phyloP scores from a whole-genome alignment of 768 basidiomycete species.

The Zangia roseola region DNA sequence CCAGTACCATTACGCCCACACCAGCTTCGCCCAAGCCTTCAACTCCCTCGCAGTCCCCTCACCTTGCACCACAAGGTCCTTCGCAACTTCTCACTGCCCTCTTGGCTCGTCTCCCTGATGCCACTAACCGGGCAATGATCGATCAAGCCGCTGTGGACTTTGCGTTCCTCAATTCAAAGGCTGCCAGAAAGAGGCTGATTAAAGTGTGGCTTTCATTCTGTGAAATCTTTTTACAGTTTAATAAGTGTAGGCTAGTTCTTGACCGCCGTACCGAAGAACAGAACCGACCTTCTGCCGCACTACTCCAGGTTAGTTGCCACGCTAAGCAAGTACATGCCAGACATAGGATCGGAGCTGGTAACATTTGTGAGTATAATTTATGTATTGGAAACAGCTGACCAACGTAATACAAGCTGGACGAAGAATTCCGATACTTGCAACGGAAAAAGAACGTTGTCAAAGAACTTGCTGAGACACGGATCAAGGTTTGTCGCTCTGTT shows the following conservation, averaged over 20 bases:
- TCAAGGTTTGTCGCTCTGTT: slow-evolving; percentile 56
- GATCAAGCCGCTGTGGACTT: slow-evolving; percentile 97
- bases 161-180: slow-evolving; percentile 94
- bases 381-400: slow-evolving; percentile 4
- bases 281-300: slow-evolving; percentile 89
- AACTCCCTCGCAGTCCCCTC: slow-evolving; percentile 62
- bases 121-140: slow-evolving; percentile 85
- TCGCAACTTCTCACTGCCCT: slow-evolving; percentile 90
- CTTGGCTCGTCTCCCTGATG: slow-evolving; percentile 88
- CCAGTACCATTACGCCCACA: slow-evolving; percentile 56
- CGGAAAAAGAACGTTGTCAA: slow-evolving; percentile 90
- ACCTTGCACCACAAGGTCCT: slow-evolving; percentile 83
- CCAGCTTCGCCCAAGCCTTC: slow-evolving; percentile 64
- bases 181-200: slow-evolving; percentile 86
- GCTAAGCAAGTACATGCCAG: slow-evolving; percentile 89
- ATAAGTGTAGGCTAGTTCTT: slow-evolving; percentile 56
- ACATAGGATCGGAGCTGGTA: slow-evolving; percentile 82
- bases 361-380: slow-evolving; percentile 56
- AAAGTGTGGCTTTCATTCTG: slow-evolving; percentile 53
- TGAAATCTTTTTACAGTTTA: slow-evolving; percentile 1
- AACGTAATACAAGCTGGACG: slow-evolving; percentile 67
- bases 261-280: slow-evolving; percentile 78
- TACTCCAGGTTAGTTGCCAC: slow-evolving; percentile 90
- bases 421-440: slow-evolving; percentile 95
- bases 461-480: slow-evolving; percentile 80